Base-by-base conservation (phyloP, 129 eudicot species). In the Artemisia tridentata region DNA sequence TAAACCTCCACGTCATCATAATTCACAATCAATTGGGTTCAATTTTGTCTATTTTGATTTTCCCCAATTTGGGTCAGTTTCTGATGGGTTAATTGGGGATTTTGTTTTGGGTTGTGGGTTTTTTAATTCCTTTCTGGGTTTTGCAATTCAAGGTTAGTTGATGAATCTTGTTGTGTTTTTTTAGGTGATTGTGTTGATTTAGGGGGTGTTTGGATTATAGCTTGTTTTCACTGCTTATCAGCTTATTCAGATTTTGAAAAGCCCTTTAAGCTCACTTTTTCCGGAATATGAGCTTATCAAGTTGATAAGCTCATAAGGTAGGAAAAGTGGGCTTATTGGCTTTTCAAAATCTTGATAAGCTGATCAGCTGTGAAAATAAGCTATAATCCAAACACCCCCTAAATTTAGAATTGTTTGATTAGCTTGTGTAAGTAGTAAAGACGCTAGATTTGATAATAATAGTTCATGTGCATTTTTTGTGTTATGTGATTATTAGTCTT, bases 61-160 rank as follows among this genome's bases (percentile, higher is more conserved):
- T 38, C 23, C 63, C 71, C 81, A 38, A 38, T 38, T 34, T 34
- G 41, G 41, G 41, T 72, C 56, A 75, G 57, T 76, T 23, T 65
- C 71, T 81, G 60, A 80, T 80, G 75, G 75, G 71, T 45, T 79
- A 75, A 69, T 70, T 48, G 16, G 27, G 57, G 61, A 27, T 15
- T 59, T 23, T 59, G 27, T 7, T 67, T 18, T 13, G 68, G 48
- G 63, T 64, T 69, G 48, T 19, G 31, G 17, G 72, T 18, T 8
- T 58, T 59, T 3, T 27, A 69, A 63, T 74, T 76, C 71, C 77
- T 78, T 71, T 67, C 79, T 72, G 72, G 81, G 78, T 73, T 64
- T 72, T 59, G 50, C 41, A 16, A 27, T 66, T 76, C 23, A 65
- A 16, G 79, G 78, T 81, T 59, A 65, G 81, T 76, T 75, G 62